Conservation (phyloP, 2,329 filamentous ascomycete genomes). For the Claviceps cyperi region DNA sequence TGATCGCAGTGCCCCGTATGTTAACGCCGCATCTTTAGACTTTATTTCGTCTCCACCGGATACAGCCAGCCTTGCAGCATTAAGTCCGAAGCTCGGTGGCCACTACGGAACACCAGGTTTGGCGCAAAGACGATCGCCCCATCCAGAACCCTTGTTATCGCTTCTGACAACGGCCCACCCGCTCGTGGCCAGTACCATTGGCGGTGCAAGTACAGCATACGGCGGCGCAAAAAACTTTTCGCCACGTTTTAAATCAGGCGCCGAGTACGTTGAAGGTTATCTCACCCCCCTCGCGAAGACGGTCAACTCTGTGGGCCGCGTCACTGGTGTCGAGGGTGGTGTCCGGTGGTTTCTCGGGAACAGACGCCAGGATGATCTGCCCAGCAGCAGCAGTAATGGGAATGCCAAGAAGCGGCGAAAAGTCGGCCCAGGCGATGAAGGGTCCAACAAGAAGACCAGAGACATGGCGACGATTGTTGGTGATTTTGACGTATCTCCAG, state of each 20-base stretch:
- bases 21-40: slow-evolving; percentile 27
- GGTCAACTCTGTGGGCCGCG: slow-evolving; percentile 67
- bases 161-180: slow-evolving; percentile 82
- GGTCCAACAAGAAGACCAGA: slow-evolving; percentile 9
- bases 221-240: slow-evolving; percentile 81
- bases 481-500: slow-evolving; percentile 13
- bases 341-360: slow-evolving; percentile 69
- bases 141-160: slow-evolving; percentile 68
- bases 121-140: slow-evolving; percentile 22
- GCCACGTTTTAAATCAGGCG: slow-evolving; percentile 74
- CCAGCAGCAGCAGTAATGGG: slow-evolving; percentile 23
- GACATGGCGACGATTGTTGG: neutral
- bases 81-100: slow-evolving; percentile 15
- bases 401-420: slow-evolving; percentile 45
- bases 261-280: slow-evolving; percentile 80
- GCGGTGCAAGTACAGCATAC: slow-evolving; percentile 73
- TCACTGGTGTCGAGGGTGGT: slow-evolving; percentile 77
- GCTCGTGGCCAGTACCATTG: slow-evolving; percentile 70
- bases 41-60: slow-evolving; percentile 50
- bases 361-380: slow-evolving; percentile 32
- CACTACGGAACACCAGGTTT: slow-evolving; percentile 3
- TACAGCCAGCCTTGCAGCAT: slow-evolving; percentile 26
- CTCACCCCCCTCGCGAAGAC: slow-evolving; percentile 78
- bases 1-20: neutral
- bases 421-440: slow-evolving; percentile 28